Percentiles rank a stretch among this genome's conserved stretches.
Conservation (phyloP, 208 protist genomes). For the Lotmaria passim region DNA sequence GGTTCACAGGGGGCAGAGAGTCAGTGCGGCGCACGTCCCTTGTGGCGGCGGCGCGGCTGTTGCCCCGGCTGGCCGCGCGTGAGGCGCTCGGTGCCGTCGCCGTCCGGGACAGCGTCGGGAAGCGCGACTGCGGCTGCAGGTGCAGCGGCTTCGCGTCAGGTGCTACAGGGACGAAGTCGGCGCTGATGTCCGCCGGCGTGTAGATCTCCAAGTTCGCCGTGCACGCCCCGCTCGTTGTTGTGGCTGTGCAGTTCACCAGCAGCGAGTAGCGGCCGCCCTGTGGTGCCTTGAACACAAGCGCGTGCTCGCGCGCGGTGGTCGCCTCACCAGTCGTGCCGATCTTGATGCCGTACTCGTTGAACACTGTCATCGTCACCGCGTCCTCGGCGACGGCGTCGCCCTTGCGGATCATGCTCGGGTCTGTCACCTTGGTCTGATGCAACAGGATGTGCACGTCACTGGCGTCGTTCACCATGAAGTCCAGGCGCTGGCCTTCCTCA, state of each 20-base stretch:
- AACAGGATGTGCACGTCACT: conserved; percentile 86
- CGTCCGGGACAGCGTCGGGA: conserved; percentile 57
- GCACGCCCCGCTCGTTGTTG: conserved; percentile 37
- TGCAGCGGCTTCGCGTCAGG: conserved; percentile 67
- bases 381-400: conserved; percentile 68
- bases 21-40: conserved; percentile 52
- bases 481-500: conserved; percentile 46
- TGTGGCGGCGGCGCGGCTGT: conserved; percentile 17
- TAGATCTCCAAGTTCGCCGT: conserved; percentile 60
- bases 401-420: conserved; percentile 36
- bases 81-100: conserved; percentile 53
- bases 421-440: conserved; percentile 62
- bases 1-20: conserved; percentile 47
- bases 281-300: conserved; percentile 70
- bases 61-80: conserved; percentile 47
- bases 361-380: conserved; percentile 60
- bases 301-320: conserved; percentile 73
- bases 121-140: conserved; percentile 50
- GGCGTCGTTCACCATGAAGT: conserved; percentile 71
- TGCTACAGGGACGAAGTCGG: conserved; percentile 59
- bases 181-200: conserved; percentile 49
- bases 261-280: conserved; percentile 75
- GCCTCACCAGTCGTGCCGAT: conserved; percentile 64
- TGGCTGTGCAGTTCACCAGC: conserved; percentile 44
- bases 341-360: conserved; percentile 77